These are phyloP conservation scores for Monosporascus ibericus DNA, from an alignment of 2,329 filamentous ascomycete species.

Conservation along the genomic window DNA sequence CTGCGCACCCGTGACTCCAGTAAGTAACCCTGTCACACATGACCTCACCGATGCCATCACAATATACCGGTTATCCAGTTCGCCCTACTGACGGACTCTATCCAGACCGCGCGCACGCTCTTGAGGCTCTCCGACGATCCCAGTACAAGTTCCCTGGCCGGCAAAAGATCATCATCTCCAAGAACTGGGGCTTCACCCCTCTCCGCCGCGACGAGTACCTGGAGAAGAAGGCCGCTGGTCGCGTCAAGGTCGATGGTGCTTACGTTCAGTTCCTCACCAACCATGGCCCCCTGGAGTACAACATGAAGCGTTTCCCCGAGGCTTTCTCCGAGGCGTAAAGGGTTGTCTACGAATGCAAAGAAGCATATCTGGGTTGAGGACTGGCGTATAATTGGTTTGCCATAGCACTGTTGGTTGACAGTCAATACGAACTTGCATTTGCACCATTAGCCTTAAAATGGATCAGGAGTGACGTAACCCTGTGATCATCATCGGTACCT, in stretches of 20 bases:
- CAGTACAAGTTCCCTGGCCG: conserved; percentile 99
- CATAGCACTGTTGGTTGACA: conserved; percentile 27
- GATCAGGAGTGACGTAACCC: no score
- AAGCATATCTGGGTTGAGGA: conserved; percentile 26
- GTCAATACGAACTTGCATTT: conserved; percentile 29
- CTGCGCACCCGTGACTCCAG: conserved; percentile 93
- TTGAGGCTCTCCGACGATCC: conserved; percentile 97
- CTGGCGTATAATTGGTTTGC: conserved; percentile 26
- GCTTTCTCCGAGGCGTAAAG: conserved; percentile 64
- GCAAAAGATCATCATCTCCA: conserved; percentile 99
- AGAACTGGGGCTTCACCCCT: conserved; percentile 99
- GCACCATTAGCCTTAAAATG: conserved; percentile 7
- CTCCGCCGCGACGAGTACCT: conserved; percentile 97
- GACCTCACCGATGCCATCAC: neutral
- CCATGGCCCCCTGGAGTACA: conserved; percentile 77
- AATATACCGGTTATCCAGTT: neutral
- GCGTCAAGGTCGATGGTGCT: conserved; percentile 94
- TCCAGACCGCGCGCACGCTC: conserved; percentile 78
- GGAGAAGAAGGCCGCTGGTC: conserved; percentile 87
- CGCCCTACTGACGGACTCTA: conserved; percentile 17
- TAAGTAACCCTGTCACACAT: conserved; percentile 38
- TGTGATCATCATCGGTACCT: no score
- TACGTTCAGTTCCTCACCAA: conserved; percentile 99
- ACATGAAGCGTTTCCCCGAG: conserved; percentile 92
- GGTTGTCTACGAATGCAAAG: conserved; percentile 11